Percentiles rank a stretch among this genome's conserved stretches.
Evolutionary conservation across 2,329 filamentous ascomycete species (phyloP).

Genomic region (Pseudogymnoascus sp.): DNA sequence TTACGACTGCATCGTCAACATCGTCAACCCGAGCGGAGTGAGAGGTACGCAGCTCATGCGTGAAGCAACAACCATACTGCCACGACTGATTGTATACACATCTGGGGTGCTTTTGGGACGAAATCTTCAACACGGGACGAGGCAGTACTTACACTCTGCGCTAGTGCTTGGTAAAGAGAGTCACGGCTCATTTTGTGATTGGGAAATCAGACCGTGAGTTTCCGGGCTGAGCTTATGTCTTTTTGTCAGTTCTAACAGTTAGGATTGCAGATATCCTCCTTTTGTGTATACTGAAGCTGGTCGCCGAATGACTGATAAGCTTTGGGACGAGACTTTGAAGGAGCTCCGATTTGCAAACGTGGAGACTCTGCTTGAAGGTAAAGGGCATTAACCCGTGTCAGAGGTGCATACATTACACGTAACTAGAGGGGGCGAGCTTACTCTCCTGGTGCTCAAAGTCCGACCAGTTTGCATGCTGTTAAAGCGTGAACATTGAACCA

Average conservation of each 20-base stretch:
- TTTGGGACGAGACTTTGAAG: slow-evolving; percentile 33
- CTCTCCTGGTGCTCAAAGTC: background rate
- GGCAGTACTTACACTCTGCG: slow-evolving; percentile 19
- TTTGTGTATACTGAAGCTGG: background rate
- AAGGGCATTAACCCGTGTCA: background rate
- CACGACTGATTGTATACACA: slow-evolving; percentile 4
- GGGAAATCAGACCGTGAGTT: slow-evolving; percentile 22
- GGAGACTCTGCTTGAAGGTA: background rate
- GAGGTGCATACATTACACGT: background rate
- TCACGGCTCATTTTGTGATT: slow-evolving; percentile 21
- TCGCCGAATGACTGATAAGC: slow-evolving; percentile 24
- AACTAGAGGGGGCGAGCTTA: background rate
- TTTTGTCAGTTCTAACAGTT: background rate
- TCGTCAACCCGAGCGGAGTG: slow-evolving; percentile 18
- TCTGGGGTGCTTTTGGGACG: slow-evolving; percentile 13
- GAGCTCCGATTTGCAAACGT: slow-evolving; percentile 26
- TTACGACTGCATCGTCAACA: slow-evolving; percentile 21
- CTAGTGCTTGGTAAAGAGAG: slow-evolving; percentile 19
- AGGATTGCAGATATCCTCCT: background rate
- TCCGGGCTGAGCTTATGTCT: background rate
- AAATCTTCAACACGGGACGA: slow-evolving; percentile 15
- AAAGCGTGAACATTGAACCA: background rate
- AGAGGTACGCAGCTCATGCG: slow-evolving; percentile 17
- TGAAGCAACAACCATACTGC: background rate
- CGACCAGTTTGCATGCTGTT: background rate